Percentiles rank a stretch among this genome's conserved stretches.
Evolutionary conservation across 352 stramenopile species (phyloP).

Genomic region (Phytophthora parvispora): DNA sequence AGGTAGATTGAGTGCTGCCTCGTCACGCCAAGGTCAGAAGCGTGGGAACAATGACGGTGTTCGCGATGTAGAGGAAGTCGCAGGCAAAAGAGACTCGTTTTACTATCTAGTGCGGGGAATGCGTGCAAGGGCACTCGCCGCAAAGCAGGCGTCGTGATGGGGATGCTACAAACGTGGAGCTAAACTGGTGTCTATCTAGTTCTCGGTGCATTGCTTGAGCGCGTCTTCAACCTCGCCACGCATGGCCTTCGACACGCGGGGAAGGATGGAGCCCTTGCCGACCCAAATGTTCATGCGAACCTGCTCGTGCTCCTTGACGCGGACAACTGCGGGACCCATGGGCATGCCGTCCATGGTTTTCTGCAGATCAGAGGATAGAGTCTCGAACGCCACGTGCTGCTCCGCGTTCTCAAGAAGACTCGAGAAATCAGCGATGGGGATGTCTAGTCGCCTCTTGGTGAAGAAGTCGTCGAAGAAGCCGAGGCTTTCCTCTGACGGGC

Average conservation of each 20-base stretch:
- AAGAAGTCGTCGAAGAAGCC: constrained; percentile 90
- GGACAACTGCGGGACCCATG: constrained; percentile 71
- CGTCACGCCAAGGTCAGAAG: constrained; percentile 1
- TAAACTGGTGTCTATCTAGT: constrained; percentile 18
- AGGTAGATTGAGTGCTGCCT: neutral
- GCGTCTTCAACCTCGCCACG: constrained; percentile 65
- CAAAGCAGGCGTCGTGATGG: constrained; percentile 9
- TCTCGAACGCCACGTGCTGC: constrained; percentile 64
- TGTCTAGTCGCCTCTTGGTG: constrained; percentile 74
- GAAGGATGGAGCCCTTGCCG: constrained; percentile 73
- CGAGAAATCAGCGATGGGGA: constrained; percentile 56
- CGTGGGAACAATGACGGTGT: constrained; percentile 6
- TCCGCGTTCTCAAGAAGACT: constrained; percentile 56
- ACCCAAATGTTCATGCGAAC: constrained; percentile 85
- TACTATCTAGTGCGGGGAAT: constrained; percentile 80
- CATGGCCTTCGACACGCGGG: constrained; percentile 80
- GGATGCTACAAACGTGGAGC: neutral
- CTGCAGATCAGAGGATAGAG: constrained; percentile 51
- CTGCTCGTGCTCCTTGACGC: constrained; percentile 44
- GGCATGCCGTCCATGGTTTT: constrained; percentile 37
- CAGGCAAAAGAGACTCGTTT: constrained; percentile 80
- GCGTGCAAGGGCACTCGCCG: constrained; percentile 35
- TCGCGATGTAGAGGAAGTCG: constrained; percentile 35
- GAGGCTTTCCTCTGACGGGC: constrained; percentile 89
- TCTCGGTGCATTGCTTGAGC: constrained; percentile 35